These are phyloP conservation scores for Pseudevernia furfuracea DNA, from an alignment of 495 filamentous ascomycete genomes.

Conservation along the genomic window DNA sequence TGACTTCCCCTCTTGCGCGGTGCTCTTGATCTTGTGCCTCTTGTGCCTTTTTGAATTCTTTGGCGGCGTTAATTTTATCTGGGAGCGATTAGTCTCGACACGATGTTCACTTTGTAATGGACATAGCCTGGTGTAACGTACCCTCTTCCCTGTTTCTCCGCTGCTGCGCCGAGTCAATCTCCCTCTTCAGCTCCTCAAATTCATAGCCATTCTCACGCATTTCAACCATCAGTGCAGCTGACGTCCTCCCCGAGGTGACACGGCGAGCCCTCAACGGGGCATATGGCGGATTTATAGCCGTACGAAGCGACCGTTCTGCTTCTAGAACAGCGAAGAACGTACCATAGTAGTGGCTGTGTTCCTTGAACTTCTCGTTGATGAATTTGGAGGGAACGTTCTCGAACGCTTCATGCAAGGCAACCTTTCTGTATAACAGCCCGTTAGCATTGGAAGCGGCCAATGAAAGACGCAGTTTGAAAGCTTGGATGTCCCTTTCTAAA, in stretches of 20 bases:
- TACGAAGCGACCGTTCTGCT: slow-evolving; percentile 32
- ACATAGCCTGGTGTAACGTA: background rate
- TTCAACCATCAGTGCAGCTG: slow-evolving; percentile 22
- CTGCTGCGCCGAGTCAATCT: slow-evolving; percentile 32
- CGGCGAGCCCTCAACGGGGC: slow-evolving; percentile 27
- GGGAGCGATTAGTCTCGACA: background rate
- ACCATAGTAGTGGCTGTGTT: slow-evolving; percentile 37
- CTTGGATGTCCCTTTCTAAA: background rate
- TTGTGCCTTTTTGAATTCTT: slow-evolving; percentile 36
- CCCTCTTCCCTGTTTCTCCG: slow-evolving; percentile 26
- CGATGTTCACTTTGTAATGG: background rate
- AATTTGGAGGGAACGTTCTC: slow-evolving; percentile 37
- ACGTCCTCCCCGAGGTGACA: slow-evolving; percentile 18
- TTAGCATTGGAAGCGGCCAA: background rate
- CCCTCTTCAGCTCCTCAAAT: slow-evolving; percentile 26
- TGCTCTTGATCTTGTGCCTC: slow-evolving; percentile 41
- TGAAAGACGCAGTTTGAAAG: background rate
- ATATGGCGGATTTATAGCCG: slow-evolving; percentile 28
- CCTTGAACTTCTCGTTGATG: slow-evolving; percentile 37
- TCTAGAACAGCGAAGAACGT: slow-evolving; percentile 40
- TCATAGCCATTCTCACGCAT: slow-evolving; percentile 25
- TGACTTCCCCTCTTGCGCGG: slow-evolving; percentile 33
- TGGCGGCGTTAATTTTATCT: slow-evolving; percentile 19
- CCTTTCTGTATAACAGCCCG: slow-evolving; percentile 26
- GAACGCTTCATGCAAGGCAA: slow-evolving; percentile 42